These are phyloP conservation scores for Tanozyma kutaoensis DNA, from an alignment of 805 yeast genomes.

Conservation along the genomic window DNA sequence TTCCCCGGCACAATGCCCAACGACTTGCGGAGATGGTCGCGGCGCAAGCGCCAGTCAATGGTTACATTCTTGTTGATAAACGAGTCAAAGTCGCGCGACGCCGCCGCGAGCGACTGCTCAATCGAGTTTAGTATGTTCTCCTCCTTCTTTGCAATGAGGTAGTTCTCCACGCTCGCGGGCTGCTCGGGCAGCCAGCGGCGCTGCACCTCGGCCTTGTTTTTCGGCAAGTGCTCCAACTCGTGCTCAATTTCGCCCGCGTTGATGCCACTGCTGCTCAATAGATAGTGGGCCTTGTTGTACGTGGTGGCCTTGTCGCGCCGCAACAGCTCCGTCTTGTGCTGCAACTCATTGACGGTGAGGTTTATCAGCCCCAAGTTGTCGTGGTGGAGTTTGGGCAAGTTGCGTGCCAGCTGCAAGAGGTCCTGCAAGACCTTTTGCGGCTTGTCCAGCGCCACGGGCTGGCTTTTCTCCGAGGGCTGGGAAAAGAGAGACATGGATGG, in stretches of 20 bases:
- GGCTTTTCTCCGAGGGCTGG: background rate
- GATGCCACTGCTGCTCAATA: conserved; percentile 81
- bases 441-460: background rate
- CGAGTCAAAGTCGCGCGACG: conserved; percentile 73
- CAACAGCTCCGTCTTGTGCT: conserved; percentile 47
- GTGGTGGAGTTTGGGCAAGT: conserved; percentile 46
- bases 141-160: conserved; percentile 58
- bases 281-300: conserved; percentile 69
- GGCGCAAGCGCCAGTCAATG: conserved; percentile 75
- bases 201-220: conserved; percentile 1
- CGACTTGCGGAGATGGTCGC: conserved; percentile 58
- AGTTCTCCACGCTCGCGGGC: conserved; percentile 33
- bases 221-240: conserved; percentile 29
- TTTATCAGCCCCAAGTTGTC: conserved; percentile 72
- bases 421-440: conserved; percentile 37
- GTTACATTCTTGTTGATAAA: conserved; percentile 61
- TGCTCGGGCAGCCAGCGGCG: too few species aligned
- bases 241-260: conserved; percentile 72
- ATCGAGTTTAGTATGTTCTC: conserved; percentile 74
- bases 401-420: conserved; percentile 62
- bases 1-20: conserved; percentile 31
- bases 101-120: conserved; percentile 60
- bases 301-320: conserved; percentile 25
- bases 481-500: background rate
- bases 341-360: conserved; percentile 68